A percentile compares a stretch with the other conserved stretches of the same genome.
These are phyloP conservation scores for Leucosporidium creatinivorum DNA, from an alignment of 768 basidiomycete genomes.

Conservation along the genomic window DNA sequence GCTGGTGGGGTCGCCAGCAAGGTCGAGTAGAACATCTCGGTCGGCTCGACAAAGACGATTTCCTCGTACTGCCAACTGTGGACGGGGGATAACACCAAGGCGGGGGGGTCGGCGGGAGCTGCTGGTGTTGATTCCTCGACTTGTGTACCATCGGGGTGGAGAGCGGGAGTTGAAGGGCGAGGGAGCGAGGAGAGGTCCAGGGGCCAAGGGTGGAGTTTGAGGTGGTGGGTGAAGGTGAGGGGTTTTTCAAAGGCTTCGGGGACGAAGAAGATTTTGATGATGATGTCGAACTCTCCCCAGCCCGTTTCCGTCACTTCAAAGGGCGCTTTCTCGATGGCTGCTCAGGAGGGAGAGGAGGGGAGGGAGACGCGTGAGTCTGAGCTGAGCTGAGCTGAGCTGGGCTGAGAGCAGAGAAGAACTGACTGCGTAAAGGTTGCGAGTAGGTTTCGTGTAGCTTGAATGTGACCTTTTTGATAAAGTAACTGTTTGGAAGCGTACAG, in stretches of 20 bases:
- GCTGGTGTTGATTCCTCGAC: background rate
- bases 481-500: conserved; percentile 46
- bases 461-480: conserved; percentile 90
- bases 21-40: conserved; percentile 71
- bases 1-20: conserved; percentile 78
- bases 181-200: conserved; percentile 28
- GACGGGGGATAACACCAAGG: conserved; percentile 45
- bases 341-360: background rate
- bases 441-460: conserved; percentile 98
- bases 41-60: conserved; percentile 90
- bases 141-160: conserved; percentile 42
- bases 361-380: too few species aligned
- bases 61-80: conserved; percentile 99
- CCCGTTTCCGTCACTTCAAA: conserved; percentile 96
- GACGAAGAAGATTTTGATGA: conserved; percentile 82
- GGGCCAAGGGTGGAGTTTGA: conserved; percentile 86
- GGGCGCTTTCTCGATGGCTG: conserved; percentile 85
- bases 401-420: background rate
- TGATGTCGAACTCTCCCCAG: conserved; percentile 98
- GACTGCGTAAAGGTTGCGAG: conserved; percentile 79
- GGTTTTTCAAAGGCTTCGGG: conserved; percentile 86
- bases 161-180: background rate
- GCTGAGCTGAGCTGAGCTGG: background rate
- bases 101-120: conserved; percentile 1
- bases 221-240: conserved; percentile 77